Conservation (phyloP, 1,284 basidiomycete species). For the Pseudozyma sp. region DNA sequence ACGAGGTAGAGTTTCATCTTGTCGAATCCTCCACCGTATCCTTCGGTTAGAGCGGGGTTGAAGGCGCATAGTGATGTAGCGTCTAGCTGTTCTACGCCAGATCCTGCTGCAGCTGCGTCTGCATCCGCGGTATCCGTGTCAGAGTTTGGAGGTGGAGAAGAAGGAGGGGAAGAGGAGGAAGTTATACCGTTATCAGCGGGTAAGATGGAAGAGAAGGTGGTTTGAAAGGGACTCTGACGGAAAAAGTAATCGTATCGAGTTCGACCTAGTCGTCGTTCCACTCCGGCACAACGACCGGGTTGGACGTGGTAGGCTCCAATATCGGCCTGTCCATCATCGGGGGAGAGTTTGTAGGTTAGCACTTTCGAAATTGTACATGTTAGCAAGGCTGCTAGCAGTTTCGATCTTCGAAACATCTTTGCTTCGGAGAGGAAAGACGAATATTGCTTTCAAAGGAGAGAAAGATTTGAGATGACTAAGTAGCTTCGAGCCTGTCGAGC, state of each 20-base stretch:
- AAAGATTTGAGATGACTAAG: no score
- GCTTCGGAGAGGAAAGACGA: no score
- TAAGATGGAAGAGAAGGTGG: constrained; percentile 9
- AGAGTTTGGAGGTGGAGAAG: not conserved
- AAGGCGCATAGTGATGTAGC: constrained; percentile 25
- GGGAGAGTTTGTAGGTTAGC: constrained; percentile 18
- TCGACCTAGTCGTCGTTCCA: constrained; percentile 19
- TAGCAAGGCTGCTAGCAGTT: no score
- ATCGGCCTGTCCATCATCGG: constrained; percentile 22
- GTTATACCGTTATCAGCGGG: not conserved
- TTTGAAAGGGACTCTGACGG: constrained; percentile 7
- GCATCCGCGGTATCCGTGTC: no score
- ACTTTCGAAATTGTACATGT: no score
- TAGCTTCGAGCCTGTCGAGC: constrained; percentile 2
- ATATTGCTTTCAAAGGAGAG: no score
- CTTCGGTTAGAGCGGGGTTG: constrained; percentile 26
- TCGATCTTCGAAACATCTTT: no score
- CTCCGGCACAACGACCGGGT: constrained; percentile 26
- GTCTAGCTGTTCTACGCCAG: constrained; percentile 18
- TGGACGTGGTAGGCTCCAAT: constrained; percentile 39
- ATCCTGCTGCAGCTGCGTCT: not conserved
- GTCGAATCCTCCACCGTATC: constrained; percentile 29
- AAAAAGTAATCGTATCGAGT: constrained; percentile 18
- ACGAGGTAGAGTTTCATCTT: constrained; percentile 26
- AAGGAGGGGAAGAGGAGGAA: not conserved